phyloP scores from a whole-genome alignment of 768 basidiomycete species.

The Mycena venus region DNA sequence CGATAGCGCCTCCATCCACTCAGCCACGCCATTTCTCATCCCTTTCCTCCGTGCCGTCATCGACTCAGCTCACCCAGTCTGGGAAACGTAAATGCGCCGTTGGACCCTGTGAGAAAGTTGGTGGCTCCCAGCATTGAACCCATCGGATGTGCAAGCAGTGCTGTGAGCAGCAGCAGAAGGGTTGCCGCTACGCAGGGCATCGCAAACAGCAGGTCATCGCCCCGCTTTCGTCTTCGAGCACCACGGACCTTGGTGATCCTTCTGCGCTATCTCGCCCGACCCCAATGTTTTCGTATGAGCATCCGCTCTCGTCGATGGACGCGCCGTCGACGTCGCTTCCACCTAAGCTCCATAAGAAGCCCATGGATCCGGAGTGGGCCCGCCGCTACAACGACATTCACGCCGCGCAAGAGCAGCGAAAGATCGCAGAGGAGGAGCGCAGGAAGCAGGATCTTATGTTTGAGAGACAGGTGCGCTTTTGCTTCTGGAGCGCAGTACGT shows the following conservation, averaged over 20 bases:
- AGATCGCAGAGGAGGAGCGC: not conserved
- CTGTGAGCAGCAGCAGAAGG: constrained; percentile 3
- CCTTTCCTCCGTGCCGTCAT: not conserved
- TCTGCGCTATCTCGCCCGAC: not conserved
- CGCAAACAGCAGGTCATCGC: not conserved
- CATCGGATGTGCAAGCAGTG: constrained; percentile 5
- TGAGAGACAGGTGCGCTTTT: constrained; percentile 1
- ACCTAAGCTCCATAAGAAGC: not conserved
- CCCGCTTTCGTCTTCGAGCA: not conserved
- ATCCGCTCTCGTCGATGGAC: not conserved
- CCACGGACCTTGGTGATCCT: not conserved
- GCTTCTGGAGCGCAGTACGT: constrained; percentile 4
- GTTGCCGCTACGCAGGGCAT: not conserved
- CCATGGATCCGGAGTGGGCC: not conserved
- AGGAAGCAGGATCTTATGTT: not conserved
- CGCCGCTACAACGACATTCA: not conserved
- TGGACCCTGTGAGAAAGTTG: not conserved
- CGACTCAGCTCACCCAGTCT: not conserved
- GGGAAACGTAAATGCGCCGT: not conserved
- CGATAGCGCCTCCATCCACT: not conserved
- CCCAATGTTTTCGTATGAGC: not conserved
- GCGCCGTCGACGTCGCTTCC: too few relatives aligned
- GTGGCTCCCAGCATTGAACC: not conserved
- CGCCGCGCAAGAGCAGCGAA: not conserved
- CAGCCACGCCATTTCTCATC: not conserved